phyloP scores from a whole-genome alignment of 306 rosid species.

The Acacia melanoxylon region DNA sequence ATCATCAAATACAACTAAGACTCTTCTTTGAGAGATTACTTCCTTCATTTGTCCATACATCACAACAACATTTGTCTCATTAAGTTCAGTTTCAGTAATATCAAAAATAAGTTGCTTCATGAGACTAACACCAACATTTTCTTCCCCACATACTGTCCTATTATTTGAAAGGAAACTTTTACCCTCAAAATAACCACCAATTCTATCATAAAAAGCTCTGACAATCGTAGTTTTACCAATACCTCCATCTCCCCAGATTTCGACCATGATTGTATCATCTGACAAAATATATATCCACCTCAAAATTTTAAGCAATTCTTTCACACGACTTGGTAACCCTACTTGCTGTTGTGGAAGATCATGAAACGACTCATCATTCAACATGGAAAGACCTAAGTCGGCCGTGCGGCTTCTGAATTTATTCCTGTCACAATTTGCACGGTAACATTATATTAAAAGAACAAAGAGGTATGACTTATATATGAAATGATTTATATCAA shows the following conservation, averaged over 20 bases:
- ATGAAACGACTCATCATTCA: not conserved
- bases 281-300: not conserved
- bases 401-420: not conserved
- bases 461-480: not conserved
- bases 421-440: not conserved
- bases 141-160: not conserved
- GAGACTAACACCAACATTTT: not conserved
- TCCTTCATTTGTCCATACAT: not conserved
- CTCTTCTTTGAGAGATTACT: not conserved
- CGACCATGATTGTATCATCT: not conserved
- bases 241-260: not conserved
- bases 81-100: not conserved
- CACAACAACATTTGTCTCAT: not conserved
- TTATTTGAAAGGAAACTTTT: not conserved
- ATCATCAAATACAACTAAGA: not conserved
- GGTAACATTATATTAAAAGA: not conserved
- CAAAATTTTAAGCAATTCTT: not conserved
- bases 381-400: not conserved
- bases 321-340: not conserved
- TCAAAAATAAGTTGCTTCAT: not conserved
- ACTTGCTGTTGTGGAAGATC: not conserved
- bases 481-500: not conserved
- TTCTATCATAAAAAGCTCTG: not conserved
- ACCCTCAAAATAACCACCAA: not conserved
- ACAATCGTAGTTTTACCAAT: not conserved